These are phyloP conservation scores for Insectozyma bohioensis DNA, from an alignment of 1,139 yeast genomes.

Conservation along the genomic window DNA sequence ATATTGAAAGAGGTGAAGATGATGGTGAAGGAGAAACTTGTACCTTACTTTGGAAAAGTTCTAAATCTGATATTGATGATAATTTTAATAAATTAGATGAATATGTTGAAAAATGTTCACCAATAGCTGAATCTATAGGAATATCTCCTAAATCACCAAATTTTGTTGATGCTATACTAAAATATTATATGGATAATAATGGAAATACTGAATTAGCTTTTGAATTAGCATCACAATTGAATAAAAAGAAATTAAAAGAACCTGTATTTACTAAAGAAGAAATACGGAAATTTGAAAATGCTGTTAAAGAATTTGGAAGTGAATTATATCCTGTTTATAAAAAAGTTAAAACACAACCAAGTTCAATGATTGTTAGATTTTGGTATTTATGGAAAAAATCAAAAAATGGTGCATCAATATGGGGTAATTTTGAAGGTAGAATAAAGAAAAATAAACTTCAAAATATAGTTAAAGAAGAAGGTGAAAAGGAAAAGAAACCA, in stretches of 20 bases:
- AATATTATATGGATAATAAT: slow-evolving; percentile 49
- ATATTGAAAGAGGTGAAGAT: slow-evolving; percentile 83
- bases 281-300: slow-evolving; percentile 67
- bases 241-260: slow-evolving; percentile 63
- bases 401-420: slow-evolving; percentile 64
- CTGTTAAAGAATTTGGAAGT: slow-evolving; percentile 72
- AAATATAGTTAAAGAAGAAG: slow-evolving; percentile 34
- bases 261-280: slow-evolving; percentile 74
- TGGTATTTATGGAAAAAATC: slow-evolving; percentile 94
- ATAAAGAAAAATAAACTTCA: slow-evolving; percentile 49
- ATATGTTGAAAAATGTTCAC: slow-evolving; percentile 55
- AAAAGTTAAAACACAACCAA: slow-evolving; percentile 66
- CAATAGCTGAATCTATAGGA: slow-evolving; percentile 53
- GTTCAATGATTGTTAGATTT: slow-evolving; percentile 77
- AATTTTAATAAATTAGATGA: slow-evolving; percentile 43
- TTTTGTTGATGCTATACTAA: slow-evolving; percentile 71
- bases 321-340: slow-evolving; percentile 74
- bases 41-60: slow-evolving; percentile 65
- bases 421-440: slow-evolving; percentile 84
- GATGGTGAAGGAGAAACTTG: slow-evolving; percentile 55
- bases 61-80: slow-evolving; percentile 31
- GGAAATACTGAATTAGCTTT: slow-evolving; percentile 54
- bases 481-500: slow-evolving; percentile 18
- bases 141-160: slow-evolving; percentile 63
- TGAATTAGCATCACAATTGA: slow-evolving; percentile 36